Conservation (phyloP, 1,139 yeast genomes). For the Taiozyma onychis region DNA sequence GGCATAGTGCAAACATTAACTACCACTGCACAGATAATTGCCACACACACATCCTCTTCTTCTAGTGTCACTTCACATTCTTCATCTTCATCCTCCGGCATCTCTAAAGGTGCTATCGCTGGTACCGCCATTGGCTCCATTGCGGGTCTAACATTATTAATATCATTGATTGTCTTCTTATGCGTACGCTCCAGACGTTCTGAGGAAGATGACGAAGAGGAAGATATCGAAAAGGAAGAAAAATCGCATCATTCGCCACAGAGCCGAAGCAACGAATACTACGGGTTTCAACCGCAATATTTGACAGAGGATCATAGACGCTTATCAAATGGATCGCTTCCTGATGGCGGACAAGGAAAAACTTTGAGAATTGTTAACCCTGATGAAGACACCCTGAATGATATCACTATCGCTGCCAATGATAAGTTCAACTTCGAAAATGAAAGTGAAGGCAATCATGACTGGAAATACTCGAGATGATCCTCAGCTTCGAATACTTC, state of each 20-base stretch:
- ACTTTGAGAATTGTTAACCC: conserved; percentile 5
- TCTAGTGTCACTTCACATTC: background rate
- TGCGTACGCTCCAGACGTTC: conserved; percentile 31
- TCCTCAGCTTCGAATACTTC: background rate
- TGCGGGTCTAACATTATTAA: conserved; percentile 36
- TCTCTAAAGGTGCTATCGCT: conserved; percentile 60
- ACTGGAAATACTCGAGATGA: background rate
- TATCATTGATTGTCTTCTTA: conserved; percentile 31
- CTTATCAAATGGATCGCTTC: conserved; percentile 60
- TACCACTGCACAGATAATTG: conserved; percentile 11
- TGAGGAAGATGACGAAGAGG: background rate
- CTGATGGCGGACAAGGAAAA: conserved; percentile 37
- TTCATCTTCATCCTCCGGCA: conserved; percentile 6
- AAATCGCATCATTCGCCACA: background rate
- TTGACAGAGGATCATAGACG: conserved; percentile 27
- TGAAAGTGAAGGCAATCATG: background rate
- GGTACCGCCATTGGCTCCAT: conserved; percentile 60
- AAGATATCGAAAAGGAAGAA: background rate
- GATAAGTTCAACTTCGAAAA: background rate
- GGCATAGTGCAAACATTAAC: background rate
- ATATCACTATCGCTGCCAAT: background rate
- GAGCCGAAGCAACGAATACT: background rate
- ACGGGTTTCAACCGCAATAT: conserved; percentile 23
- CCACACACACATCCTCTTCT: conserved; percentile 5
- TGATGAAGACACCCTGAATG: background rate